Evolutionary conservation across 2,329 filamentous ascomycete genomes (phyloP).

Genomic region (Bipolaris victoriae): DNA sequence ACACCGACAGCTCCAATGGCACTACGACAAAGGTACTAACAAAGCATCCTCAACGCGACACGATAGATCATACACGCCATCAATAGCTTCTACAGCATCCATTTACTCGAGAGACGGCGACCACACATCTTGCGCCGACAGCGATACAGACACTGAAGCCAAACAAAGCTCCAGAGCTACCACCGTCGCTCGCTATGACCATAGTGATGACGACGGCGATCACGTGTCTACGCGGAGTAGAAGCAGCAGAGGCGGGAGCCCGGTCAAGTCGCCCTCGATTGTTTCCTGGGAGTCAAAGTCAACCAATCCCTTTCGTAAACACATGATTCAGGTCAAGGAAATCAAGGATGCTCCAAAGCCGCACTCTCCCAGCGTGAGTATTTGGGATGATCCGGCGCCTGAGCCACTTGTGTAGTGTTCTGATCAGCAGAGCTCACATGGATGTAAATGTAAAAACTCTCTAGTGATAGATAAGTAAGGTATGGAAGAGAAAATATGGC

Average conservation of each 20-base stretch:
- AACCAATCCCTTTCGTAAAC: conserved; percentile 3
- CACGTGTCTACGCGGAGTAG: not conserved
- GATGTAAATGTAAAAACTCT: not conserved
- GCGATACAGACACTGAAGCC: not conserved
- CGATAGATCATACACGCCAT: not conserved
- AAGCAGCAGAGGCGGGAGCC: not conserved
- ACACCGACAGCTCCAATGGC: conserved; percentile 4
- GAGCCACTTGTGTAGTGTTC: not conserved
- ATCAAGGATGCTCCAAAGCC: too few relatives aligned
- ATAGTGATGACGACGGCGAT: not conserved
- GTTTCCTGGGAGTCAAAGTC: conserved; percentile 6
- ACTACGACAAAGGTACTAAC: not conserved
- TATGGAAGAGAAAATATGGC: not conserved
- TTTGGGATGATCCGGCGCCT: conserved; percentile 2
- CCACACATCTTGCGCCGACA: not conserved
- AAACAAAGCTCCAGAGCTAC: not conserved
- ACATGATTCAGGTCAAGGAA: not conserved
- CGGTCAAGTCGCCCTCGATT: not conserved
- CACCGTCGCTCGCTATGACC: not conserved
- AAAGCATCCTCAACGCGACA: not conserved
- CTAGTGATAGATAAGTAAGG: not conserved
- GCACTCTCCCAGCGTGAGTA: not conserved
- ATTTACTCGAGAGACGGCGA: not conserved
- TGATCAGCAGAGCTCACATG: not conserved
- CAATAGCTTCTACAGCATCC: not conserved